Evolutionary conservation across 2,329 filamentous ascomycete genomes (phyloP), one percentile per base, ranked within the genome.

Genomic region (Claviceps fusiformis): DNA sequence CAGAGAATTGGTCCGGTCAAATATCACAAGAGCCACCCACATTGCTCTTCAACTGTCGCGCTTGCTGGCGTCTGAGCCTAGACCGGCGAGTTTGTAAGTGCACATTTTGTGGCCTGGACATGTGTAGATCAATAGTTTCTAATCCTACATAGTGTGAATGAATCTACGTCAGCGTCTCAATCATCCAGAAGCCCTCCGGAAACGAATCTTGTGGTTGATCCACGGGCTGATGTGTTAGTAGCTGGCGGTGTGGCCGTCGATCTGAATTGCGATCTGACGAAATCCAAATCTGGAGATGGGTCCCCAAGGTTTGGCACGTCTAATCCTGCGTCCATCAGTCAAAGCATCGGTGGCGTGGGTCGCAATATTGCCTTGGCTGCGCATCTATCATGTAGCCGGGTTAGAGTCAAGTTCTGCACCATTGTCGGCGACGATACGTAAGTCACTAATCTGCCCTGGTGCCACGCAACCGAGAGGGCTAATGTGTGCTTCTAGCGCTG

Each of bases 201-300:
- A 24, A 13, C 54, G 39, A 59, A 53, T 53, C 55, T 57, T 50
- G 53, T 44, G 50, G 55, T 50, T n/a, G 54, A 56, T 15, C 58
- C 58, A 58, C 66, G 67, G 59, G 73, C 77, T 53, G 83, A 91
- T 60, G 78, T 96, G n/a, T 72, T 96, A 33, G 89, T 96, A 47
- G 88, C 90, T 53, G 92, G 91, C n/a, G 89, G 89, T 13, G 80
- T 97, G 35, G 92, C 92, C 17, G 77, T 95, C 58, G 92, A 97
- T 68, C 75, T 93, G 41, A 86, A 85, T 60, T 96, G 92, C 73
- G 87, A 96, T 67, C 93, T 85, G 60, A 58, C 61, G 17, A 57
- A 60, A 24, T 54, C 62, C 45, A 65, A 61, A 44, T 55, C 64
- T 2, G 64, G 62, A 9, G 61, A 66, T 27, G 55, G 54, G 5